Base-by-base conservation (phyloP, 345 rosid species). In the Camelina sativa region DNA sequence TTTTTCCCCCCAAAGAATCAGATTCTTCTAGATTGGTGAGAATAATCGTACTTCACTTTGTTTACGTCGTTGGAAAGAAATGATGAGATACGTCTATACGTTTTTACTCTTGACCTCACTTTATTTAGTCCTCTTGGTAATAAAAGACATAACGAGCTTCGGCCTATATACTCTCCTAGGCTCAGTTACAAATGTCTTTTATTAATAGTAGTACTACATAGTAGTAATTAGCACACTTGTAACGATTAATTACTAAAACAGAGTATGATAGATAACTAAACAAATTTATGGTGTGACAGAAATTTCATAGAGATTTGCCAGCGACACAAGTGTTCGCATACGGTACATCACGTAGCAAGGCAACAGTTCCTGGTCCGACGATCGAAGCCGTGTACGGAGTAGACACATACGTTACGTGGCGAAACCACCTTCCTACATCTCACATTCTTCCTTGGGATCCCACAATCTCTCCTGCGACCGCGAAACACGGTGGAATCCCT, bases 371-470 rank as follows among this genome's bases (percentile, higher is more conserved):
- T 5, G 99, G 97, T 66, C 99, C 99, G 1, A 94, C 93, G 4
- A 92, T 94, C 81, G 97, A 94, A 85, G 92, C 97, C 73, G 48
- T 82, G 47, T 84, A 86, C 9, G 91, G 91, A 55, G 71, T 90
- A 30, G 83, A 77, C 80, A 84, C 93, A 0, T 80, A 75, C 52
- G 86, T 94, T 62, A 87, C 77, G 59, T 94, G 99, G 99, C 82
- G 71, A 44, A 92, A 94, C 81, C 82, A 85, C 83, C 99, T 95
- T 82, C 99, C 96, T 78, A 23, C 84, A 57, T 75, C 82, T 51
- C 99, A 95, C 80, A 89, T 95, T 22, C 93, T 95, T 61, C 97
- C 96, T 0, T 86, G 91, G 93, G 99, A 92, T 73, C 91, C 91
- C 0, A 95, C 97, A 0, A 86, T 90, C 72, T 93, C 92, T 0